Evolutionary conservation across 108 stramenopile genomes (phyloP).

Genomic region (Mayamaea pseudoterrestris): DNA sequence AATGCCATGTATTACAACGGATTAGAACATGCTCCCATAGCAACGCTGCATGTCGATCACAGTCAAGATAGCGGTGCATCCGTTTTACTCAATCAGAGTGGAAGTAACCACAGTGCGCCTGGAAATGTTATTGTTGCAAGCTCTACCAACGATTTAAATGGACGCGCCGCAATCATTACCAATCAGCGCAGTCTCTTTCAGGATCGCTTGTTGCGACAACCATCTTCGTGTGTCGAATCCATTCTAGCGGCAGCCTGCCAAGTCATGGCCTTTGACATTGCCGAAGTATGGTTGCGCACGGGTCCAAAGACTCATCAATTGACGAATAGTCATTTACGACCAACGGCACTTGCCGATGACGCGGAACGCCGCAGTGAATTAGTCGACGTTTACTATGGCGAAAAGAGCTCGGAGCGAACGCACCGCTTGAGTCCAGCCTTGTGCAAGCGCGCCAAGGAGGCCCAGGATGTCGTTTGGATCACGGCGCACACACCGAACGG

Average conservation of each 20-base stretch:
- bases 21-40: too few species aligned
- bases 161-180: constrained; percentile 1
- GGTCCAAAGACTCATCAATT: constrained; percentile 86
- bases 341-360: constrained; percentile 64
- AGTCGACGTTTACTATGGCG: constrained; percentile 85
- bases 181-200: constrained; percentile 33
- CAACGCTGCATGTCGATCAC: too few species aligned
- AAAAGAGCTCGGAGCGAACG: constrained; percentile 51
- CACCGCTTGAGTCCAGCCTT: constrained; percentile 78
- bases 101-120: too few species aligned
- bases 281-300: constrained; percentile 91
- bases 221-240: constrained; percentile 49
- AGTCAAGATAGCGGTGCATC: too few species aligned
- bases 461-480: constrained; percentile 79
- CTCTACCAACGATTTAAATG: too few species aligned
- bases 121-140: too few species aligned
- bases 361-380: constrained; percentile 65
- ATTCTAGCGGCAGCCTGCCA: constrained; percentile 67
- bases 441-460: constrained; percentile 84
- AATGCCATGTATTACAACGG: too few species aligned
- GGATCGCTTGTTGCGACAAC: constrained; percentile 37
- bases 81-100: too few species aligned
- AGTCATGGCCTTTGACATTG: constrained; percentile 82
- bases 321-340: constrained; percentile 71
- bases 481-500: constrained; percentile 58